These are phyloP conservation scores for Aspergillus latus DNA, from an alignment of 2,329 filamentous ascomycete genomes.

Conservation along the genomic window DNA sequence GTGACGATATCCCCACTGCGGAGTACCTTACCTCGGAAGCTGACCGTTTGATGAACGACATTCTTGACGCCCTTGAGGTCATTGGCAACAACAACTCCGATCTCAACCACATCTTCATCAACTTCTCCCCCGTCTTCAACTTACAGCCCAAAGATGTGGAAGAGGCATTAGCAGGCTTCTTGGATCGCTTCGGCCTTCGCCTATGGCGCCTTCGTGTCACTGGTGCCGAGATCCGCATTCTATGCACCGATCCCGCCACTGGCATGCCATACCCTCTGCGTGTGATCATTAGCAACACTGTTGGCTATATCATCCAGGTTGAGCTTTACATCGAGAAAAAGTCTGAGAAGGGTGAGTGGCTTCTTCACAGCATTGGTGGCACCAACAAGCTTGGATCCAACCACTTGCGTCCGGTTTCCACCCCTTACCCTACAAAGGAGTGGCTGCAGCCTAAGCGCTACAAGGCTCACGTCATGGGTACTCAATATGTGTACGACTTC, in stretches of 20 bases:
- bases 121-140: conserved; percentile 96
- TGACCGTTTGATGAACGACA: conserved; percentile 94
- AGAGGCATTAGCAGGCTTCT: conserved; percentile 87
- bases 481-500: conserved; percentile 99
- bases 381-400: conserved; percentile 93
- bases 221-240: conserved; percentile 95
- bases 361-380: conserved; percentile 96
- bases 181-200: conserved; percentile 92
- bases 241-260: conserved; percentile 86
- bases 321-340: conserved; percentile 98
- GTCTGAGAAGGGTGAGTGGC: conserved; percentile 96
- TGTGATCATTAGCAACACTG: conserved; percentile 97
- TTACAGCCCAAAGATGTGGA: conserved; percentile 87
- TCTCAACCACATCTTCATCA: conserved; percentile 99
- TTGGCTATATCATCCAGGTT: conserved; percentile 94
- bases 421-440: conserved; percentile 96
- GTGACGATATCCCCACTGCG: conserved; percentile 96
- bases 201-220: conserved; percentile 96
- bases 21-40: conserved; percentile 98
- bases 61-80: conserved; percentile 95
- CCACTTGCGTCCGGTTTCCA: conserved; percentile 86
- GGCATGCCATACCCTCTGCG: conserved; percentile 87
- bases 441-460: conserved; percentile 98
- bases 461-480: conserved; percentile 99
- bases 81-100: conserved; percentile 99